A percentile compares a stretch with the other conserved stretches of the same genome.
phyloP scores from a whole-genome alignment of 805 yeast genomes.

The Lipomyces oligophaga region DNA sequence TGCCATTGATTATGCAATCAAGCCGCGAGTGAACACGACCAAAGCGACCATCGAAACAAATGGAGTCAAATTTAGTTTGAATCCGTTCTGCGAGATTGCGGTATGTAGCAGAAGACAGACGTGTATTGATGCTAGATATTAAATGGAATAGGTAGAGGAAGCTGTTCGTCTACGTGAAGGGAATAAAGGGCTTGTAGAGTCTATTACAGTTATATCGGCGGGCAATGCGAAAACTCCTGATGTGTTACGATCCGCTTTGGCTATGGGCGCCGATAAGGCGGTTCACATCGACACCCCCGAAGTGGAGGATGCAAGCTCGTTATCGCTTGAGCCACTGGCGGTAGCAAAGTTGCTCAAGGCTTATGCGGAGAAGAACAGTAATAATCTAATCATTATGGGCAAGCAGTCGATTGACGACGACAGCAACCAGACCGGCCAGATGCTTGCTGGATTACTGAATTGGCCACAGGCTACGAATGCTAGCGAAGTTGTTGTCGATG shows the following conservation, averaged over 20 bases:
- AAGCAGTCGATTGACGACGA: conserved; percentile 98
- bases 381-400: conserved; percentile 84
- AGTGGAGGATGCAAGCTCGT: conserved; percentile 35
- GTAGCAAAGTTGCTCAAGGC: conserved; percentile 82
- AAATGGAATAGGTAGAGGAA: conserved; percentile 69
- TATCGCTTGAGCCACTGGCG: conserved; percentile 70
- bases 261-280: conserved; percentile 89
- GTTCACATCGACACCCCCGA: conserved; percentile 67
- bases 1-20: conserved; percentile 88
- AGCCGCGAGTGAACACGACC: conserved; percentile 86
- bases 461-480: conserved; percentile 99
- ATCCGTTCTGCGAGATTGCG: conserved; percentile 98
- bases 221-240: conserved; percentile 88
- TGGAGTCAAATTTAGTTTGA: conserved; percentile 88
- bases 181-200: conserved; percentile 62
- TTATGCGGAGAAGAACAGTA: conserved; percentile 62
- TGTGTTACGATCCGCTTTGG: conserved; percentile 80
- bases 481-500: conserved; percentile 67
- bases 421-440: conserved; percentile 91
- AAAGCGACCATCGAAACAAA: conserved; percentile 79
- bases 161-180: conserved; percentile 73
- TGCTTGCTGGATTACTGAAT: conserved; percentile 84
- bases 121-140: not conserved
- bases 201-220: conserved; percentile 85
- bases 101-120: conserved; percentile 32